A percentile compares a stretch with the other conserved stretches of the same genome.
These are phyloP conservation scores for Fusarium sp. DNA, from an alignment of 2,329 filamentous ascomycete genomes.

Conservation along the genomic window DNA sequence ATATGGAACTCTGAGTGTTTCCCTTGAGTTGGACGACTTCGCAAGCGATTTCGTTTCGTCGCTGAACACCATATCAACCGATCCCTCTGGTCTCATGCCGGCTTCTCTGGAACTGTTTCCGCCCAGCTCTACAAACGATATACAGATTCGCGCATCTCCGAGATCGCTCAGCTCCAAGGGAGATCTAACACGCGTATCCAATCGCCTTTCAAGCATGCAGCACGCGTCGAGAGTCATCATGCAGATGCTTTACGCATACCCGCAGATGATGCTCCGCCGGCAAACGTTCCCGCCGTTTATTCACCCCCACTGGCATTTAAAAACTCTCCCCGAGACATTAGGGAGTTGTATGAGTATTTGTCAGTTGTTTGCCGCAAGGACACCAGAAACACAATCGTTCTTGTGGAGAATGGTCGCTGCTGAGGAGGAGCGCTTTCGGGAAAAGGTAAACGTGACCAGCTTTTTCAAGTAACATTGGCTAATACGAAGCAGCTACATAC, in stretches of 20 bases:
- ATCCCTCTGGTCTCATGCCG: background rate
- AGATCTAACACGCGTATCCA: conserved; percentile 27
- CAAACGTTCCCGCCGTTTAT: conserved; percentile 48
- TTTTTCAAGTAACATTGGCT: background rate
- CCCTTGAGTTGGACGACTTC: background rate
- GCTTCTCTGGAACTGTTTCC: fast-evolving
- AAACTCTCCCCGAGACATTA: conserved; percentile 33
- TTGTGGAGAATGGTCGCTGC: conserved; percentile 43
- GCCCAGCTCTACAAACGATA: background rate
- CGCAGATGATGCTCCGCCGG: conserved; percentile 47
- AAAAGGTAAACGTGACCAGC: conserved; percentile 17
- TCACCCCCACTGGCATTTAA: conserved; percentile 42
- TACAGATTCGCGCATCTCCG: background rate
- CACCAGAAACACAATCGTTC: conserved; percentile 36
- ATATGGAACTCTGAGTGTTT: fast-evolving
- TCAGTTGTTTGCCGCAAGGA: conserved; percentile 39
- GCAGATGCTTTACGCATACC: conserved; percentile 43
- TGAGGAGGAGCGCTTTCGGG: conserved; percentile 38
- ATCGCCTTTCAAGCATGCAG: conserved; percentile 5
- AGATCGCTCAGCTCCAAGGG: background rate
- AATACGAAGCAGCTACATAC: background rate
- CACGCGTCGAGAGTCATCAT: conserved; percentile 38
- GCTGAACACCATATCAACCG: fast-evolving
- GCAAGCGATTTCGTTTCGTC: background rate
- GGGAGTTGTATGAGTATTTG: conserved; percentile 43